Evolutionary conservation across 2,329 filamentous ascomycete species (phyloP).

Genomic region (Cryphonectria carpinicola): DNA sequence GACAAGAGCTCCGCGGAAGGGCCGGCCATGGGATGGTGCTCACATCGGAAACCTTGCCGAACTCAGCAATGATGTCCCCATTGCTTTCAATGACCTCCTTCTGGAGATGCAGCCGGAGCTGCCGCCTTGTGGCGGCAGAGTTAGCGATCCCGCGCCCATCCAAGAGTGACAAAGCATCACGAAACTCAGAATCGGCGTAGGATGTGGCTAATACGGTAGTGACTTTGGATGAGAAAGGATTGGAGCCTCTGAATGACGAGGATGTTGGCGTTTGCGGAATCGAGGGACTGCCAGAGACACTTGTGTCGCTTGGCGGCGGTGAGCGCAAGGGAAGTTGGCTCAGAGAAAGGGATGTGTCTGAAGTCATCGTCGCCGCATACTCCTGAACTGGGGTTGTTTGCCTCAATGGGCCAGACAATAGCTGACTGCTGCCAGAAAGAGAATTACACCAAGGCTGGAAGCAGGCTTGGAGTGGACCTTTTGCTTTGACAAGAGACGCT

Average conservation of each 20-base stretch:
- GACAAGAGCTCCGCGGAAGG: background rate
- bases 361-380: conserved; percentile 25
- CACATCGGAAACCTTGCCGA: conserved; percentile 87
- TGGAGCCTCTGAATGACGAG: conserved; percentile 49
- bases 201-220: conserved; percentile 87
- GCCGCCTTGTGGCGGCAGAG: conserved; percentile 75
- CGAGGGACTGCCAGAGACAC: conserved; percentile 32
- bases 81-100: conserved; percentile 93
- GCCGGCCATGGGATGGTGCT: conserved; percentile 33
- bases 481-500: background rate
- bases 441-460: background rate
- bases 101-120: conserved; percentile 80
- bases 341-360: conserved; percentile 24
- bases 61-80: conserved; percentile 84
- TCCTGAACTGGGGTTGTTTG: background rate
- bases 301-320: conserved; percentile 21
- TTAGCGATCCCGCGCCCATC: conserved; percentile 75
- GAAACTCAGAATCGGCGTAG: conserved; percentile 89
- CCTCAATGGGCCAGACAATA: background rate
- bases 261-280: conserved; percentile 40
- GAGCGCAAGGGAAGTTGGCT: conserved; percentile 31
- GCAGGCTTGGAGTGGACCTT: background rate
- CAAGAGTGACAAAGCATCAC: conserved; percentile 78
- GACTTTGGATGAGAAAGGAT: conserved; percentile 79
- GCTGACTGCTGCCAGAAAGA: background rate